These are phyloP conservation scores for Tylopilus sp. DNA, from an alignment of 768 basidiomycete genomes.

Conservation along the genomic window DNA sequence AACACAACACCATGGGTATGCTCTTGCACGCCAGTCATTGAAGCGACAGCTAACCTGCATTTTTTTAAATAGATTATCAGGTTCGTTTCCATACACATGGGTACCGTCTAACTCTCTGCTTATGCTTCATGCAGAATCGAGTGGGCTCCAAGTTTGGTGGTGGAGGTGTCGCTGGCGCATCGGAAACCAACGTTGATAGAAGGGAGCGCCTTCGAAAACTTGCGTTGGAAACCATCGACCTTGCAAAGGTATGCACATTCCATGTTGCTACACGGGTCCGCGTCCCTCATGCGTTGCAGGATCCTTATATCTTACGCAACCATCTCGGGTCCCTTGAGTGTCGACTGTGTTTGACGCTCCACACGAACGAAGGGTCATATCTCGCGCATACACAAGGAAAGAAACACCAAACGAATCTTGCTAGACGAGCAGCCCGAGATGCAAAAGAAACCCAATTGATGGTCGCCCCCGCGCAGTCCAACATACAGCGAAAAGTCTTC, in stretches of 20 bases:
- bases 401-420: constrained; percentile 98
- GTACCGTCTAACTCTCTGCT: not conserved
- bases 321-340: constrained; percentile 98
- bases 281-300: constrained; percentile 43
- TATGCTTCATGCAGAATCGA: constrained; percentile 62
- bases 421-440: constrained; percentile 94
- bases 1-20: constrained; percentile 31
- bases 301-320: constrained; percentile 98
- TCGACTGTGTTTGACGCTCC: constrained; percentile 93
- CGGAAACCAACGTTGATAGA: constrained; percentile 93
- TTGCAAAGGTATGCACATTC: constrained; percentile 72
- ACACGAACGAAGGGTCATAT: constrained; percentile 99
- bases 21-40: not conserved
- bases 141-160: constrained; percentile 96
- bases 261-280: not conserved
- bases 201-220: constrained; percentile 93
- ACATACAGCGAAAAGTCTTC: constrained; percentile 88
- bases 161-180: constrained; percentile 92
- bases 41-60: constrained; percentile 5
- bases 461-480: constrained; percentile 78
- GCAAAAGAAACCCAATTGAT: constrained; percentile 91
- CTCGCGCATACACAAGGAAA: constrained; percentile 99
- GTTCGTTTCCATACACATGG: constrained; percentile 32
- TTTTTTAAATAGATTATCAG: constrained; percentile 60
- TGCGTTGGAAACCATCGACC: constrained; percentile 94